Evolutionary conservation across 345 rosid genomes (phyloP), one percentile per base, ranked within the genome.

Genomic region (Draba incana): DNA sequence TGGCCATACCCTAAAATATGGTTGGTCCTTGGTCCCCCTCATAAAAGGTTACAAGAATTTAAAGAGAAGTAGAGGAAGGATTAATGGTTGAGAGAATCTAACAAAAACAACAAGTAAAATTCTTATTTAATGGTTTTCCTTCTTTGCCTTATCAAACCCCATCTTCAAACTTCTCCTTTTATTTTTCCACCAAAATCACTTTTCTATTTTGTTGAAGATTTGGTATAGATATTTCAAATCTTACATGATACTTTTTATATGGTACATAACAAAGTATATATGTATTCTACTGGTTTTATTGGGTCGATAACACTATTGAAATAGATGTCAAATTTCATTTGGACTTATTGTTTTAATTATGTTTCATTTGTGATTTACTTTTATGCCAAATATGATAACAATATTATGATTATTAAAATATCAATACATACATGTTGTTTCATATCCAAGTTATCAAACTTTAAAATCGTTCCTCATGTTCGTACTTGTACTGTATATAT

Each of bases 21-120:
- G 77, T 66, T 74, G 77, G 72, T 74, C 67, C 62, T 58, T 66
- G 77, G 77, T 74, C 77, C 72, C 77, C 68, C 63, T 74, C 68
- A 52, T 66, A 74, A 74, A 74, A 57, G 50, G 35, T 66, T 74
- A 38, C 57, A 66, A 58, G 62, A 73, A 73, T 74, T 74, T 66
- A 67, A 67, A 75, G 78, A 75, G 78, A 60, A 68, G 68, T 16
- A 55, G 74, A 67, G 46, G 25, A 61, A 58, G 35, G 37, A 67
- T 52, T 39, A 64, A 68, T 75, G 74, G 78, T 75, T 68, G 74
- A 55, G 60, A 75, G 68, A 75, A 68, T 68, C 74, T 68, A 68
- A 67, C 78, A 62, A 75, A 59, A 67, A 62, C 62, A 59, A 75
- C 60, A 59, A 47, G 59, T 62, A 46, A 64, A 68, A 68, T 68